Evolutionary conservation across 1,284 basidiomycete species (phyloP).

Genomic region (Lentinula novae-zelandiae): DNA sequence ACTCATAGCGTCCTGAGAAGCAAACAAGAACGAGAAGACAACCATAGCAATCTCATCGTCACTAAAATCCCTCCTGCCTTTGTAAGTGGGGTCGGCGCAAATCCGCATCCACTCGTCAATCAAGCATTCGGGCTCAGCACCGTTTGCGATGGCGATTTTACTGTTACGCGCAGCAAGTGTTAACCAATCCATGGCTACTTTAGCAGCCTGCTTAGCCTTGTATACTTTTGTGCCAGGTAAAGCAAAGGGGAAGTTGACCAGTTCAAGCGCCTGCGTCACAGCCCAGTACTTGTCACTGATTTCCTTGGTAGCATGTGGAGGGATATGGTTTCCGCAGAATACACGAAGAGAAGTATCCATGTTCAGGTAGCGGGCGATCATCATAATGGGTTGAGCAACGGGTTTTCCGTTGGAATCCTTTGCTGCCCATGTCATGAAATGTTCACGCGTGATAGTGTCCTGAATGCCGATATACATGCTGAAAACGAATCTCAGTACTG

Average conservation of each 20-base stretch:
- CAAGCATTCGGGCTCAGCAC: constrained; percentile 84
- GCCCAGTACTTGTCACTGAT: constrained; percentile 96
- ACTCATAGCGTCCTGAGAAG: constrained; percentile 98
- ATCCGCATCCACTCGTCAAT: constrained; percentile 90
- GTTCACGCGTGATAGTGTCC: constrained; percentile 80
- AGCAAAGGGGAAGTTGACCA: constrained; percentile 99
- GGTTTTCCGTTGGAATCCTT: constrained; percentile 47
- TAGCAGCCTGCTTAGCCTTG: constrained; percentile 91
- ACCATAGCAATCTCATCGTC: constrained; percentile 97
- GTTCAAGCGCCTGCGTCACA: constrained; percentile 92
- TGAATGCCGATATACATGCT: constrained; percentile 89
- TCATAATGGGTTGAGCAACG: constrained; percentile 76
- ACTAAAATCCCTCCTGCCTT: constrained; percentile 84
- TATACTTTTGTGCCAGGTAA: constrained; percentile 96
- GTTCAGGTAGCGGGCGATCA: constrained; percentile 88
- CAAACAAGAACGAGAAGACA: constrained; percentile 94
- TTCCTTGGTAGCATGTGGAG: constrained; percentile 72
- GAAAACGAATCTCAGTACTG: constrained; percentile 16
- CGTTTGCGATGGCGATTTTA: constrained; percentile 83
- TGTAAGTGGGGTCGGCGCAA: constrained; percentile 68
- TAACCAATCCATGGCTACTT: constrained; percentile 84
- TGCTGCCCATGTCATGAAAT: constrained; percentile 65
- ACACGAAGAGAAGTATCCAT: constrained; percentile 97
- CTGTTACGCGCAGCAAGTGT: constrained; percentile 76
- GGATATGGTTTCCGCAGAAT: constrained; percentile 91